Evolutionary conservation across 495 filamentous ascomycete genomes (phyloP).

Genomic region (Ramalina peruviana): DNA sequence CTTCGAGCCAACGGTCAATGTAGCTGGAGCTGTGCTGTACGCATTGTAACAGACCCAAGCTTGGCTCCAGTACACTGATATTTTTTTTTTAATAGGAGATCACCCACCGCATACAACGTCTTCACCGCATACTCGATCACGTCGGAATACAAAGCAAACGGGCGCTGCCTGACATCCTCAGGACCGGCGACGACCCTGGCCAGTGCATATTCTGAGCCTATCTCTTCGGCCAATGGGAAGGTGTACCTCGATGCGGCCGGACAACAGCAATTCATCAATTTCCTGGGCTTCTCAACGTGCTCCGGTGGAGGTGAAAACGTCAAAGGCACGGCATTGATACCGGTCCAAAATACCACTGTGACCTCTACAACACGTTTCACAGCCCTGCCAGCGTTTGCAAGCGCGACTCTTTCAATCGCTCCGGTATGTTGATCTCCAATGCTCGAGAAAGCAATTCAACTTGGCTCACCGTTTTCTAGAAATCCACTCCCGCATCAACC

Average conservation of each 20-base stretch:
- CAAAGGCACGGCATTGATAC: slow-evolving; percentile 4
- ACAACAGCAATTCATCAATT: slow-evolving; percentile 10
- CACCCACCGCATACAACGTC: slow-evolving; percentile 18
- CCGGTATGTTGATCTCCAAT: slow-evolving; percentile 7
- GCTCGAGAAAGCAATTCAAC: slow-evolving; percentile 1
- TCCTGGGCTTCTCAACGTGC: slow-evolving; percentile 10
- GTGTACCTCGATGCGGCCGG: slow-evolving; percentile 11
- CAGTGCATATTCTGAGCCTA: slow-evolving; percentile 12
- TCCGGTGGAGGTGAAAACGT: slow-evolving; percentile 10
- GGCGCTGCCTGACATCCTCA: slow-evolving; percentile 9
- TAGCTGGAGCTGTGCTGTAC: slow-evolving; percentile 14
- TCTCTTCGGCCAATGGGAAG: slow-evolving; percentile 9
- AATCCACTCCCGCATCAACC: slow-evolving; percentile 3
- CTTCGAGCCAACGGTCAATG: slow-evolving; percentile 5
- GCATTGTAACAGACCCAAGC: neutral
- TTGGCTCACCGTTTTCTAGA: neutral
- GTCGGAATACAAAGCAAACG: slow-evolving; percentile 1
- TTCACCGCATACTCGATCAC: slow-evolving; percentile 15
- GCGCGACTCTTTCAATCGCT: slow-evolving; percentile 11
- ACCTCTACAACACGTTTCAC: slow-evolving; percentile 8
- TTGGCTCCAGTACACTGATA: neutral
- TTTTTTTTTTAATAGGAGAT: slow-evolving; percentile 4
- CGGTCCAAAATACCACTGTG: slow-evolving; percentile 8
- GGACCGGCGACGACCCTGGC: neutral
- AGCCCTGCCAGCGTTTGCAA: slow-evolving; percentile 1